Evolutionary conservation across 2,329 filamentous ascomycete species (phyloP), one percentile per base, ranked within the genome.

Genomic region (Grosmannia penicillata): DNA sequence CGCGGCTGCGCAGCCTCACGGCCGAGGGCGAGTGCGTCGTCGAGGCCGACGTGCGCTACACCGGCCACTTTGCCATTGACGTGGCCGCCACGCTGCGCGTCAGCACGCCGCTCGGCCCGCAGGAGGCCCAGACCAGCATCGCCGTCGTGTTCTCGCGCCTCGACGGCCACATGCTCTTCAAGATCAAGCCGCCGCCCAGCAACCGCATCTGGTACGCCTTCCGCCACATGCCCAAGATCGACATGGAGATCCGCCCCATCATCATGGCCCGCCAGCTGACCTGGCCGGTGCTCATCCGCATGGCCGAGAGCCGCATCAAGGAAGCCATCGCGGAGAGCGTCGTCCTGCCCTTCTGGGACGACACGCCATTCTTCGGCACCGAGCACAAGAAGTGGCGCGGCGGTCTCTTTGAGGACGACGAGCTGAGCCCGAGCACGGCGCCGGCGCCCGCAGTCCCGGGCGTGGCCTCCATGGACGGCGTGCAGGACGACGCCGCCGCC

Each of bases 191-290:
- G 7, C 85, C 89, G 14, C 91, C 91, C 1, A 95, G 86, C 57
- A 98, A 98, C 55, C 75, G 91, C 29, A 57, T 94, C n/a, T 98
- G 91, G 91, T 75, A 96, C 48, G 80, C 86, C 1, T 98, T 98
- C 53, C 83, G 93, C 54, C 76, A 76, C n/a, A 83, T 86, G 68
- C 91, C 91, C 15, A 87, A 89, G 53, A 81, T 98, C 63, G 86
- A 93, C 44, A 78, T 95, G 68, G 75, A 75, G n/a, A 84, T 96
- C 31, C 86, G 96, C 55, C 91, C 91, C 4, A 87, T 98, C 48
- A 86, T 98, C 36, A 94, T 87, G 60, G 82, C 86, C 13, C 76
- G 89, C 41, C 89, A 96, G 55, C 94, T 98, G 47, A 96, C 91
- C 0, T 96, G 94, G 56, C 83, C 80, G 2, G 72, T 94, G 42